phyloP scores from a whole-genome alignment of 2,329 filamentous ascomycete species.

The Phoma sp. region DNA sequence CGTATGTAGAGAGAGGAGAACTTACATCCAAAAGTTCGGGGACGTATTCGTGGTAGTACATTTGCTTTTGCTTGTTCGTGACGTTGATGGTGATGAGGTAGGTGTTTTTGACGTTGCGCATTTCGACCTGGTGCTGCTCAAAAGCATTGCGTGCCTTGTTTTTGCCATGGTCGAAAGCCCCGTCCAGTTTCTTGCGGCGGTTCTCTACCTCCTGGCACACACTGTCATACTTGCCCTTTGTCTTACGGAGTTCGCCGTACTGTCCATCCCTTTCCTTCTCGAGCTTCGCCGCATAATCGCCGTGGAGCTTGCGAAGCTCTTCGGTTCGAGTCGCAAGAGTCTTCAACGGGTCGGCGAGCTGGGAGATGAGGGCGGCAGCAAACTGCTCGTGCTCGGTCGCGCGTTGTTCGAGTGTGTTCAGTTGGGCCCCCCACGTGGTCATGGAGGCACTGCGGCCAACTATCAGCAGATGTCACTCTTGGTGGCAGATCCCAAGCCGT shows the following conservation, averaged over 20 bases:
- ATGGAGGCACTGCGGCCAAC: conserved; percentile 76
- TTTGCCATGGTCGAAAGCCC: conserved; percentile 85
- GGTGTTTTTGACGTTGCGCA: conserved; percentile 99
- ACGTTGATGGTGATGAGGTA: conserved; percentile 96
- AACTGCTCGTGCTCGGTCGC: conserved; percentile 90
- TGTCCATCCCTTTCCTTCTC: conserved; percentile 87
- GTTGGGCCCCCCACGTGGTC: conserved; percentile 95
- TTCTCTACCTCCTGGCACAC: conserved; percentile 95
- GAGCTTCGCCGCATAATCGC: conserved; percentile 86
- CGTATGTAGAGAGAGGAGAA: not conserved
- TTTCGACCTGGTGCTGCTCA: conserved; percentile 89
- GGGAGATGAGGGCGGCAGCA: conserved; percentile 76
- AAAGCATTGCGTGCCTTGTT: conserved; percentile 89
- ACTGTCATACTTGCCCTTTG: conserved; percentile 90
- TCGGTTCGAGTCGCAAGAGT: conserved; percentile 78
- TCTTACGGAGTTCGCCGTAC: conserved; percentile 86
- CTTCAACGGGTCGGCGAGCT: conserved; percentile 88
- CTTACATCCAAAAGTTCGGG: conserved; percentile 88
- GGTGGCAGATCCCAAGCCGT: conserved; percentile 22
- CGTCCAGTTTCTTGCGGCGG: conserved; percentile 92
- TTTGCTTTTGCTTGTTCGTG: conserved; percentile 96
- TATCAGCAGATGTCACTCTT: conserved; percentile 28
- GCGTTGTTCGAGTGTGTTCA: conserved; percentile 86
- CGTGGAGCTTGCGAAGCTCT: conserved; percentile 89
- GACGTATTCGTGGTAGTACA: conserved; percentile 96